Evolutionary conservation across 164 flowering plant species (phyloP).

Genomic region (Vitis labrusca): DNA sequence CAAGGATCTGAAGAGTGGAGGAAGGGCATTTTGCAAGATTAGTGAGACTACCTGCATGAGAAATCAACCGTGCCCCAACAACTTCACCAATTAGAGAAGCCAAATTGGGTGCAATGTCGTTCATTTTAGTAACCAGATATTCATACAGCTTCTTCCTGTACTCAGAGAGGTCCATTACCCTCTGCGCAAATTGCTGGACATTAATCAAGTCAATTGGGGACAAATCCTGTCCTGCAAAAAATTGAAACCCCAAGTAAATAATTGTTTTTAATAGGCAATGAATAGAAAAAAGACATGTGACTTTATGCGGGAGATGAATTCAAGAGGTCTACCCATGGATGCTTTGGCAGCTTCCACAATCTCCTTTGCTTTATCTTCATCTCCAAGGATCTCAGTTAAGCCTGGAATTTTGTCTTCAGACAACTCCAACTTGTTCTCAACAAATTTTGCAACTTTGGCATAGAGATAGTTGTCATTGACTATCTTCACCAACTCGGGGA

Average conservation of each 20-base stretch:
- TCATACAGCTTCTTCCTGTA: slow-evolving; percentile 86
- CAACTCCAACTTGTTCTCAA: slow-evolving; percentile 72
- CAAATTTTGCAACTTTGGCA: slow-evolving; percentile 75
- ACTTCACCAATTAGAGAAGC: slow-evolving; percentile 95
- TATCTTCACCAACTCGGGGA: slow-evolving; percentile 92
- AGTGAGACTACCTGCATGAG: slow-evolving; percentile 99
- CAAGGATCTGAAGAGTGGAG: slow-evolving; percentile 99
- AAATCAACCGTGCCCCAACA: slow-evolving; percentile 93
- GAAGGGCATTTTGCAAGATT: slow-evolving; percentile 98
- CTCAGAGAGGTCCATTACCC: slow-evolving; percentile 90
- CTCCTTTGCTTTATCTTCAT: slow-evolving; percentile 97
- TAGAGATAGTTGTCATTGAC: slow-evolving; percentile 93
- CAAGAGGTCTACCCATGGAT: slow-evolving; percentile 73
- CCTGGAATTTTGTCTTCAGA: slow-evolving; percentile 71
- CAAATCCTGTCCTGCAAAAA: slow-evolving; percentile 83
- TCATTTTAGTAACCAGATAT: slow-evolving; percentile 91
- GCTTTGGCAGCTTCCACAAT: slow-evolving; percentile 92
- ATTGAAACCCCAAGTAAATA: not conserved
- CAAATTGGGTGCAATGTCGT: slow-evolving; percentile 96
- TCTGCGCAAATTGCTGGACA: slow-evolving; percentile 88
- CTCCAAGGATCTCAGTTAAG: slow-evolving; percentile 81
- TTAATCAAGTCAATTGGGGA: slow-evolving; percentile 88
- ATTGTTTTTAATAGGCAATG: too few relatives aligned
- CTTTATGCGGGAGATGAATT: not conserved
- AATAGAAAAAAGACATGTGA: slow-evolving; percentile 1